Evolutionary conservation across 1,284 basidiomycete genomes (phyloP).

Genomic region (Austroboletus novae-zelandiae): DNA sequence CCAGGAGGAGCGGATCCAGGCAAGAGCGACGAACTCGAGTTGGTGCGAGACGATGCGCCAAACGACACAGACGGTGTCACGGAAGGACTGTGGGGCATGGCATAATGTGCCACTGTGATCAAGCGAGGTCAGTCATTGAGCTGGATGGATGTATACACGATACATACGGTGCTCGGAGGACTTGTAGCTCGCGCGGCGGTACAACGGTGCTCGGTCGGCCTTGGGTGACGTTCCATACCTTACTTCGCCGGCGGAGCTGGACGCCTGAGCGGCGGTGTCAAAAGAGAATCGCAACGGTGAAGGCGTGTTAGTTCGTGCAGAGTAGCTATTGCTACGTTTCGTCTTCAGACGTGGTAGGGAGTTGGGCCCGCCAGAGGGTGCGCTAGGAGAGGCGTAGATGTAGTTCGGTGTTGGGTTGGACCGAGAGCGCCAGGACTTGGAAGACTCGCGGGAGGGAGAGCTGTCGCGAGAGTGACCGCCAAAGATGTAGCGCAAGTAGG

Average conservation of each 20-base stretch:
- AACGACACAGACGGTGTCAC: constrained; percentile 33
- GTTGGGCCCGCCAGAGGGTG: constrained; percentile 17
- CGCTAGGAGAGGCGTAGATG: constrained; percentile 25
- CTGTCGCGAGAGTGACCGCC: constrained; percentile 29
- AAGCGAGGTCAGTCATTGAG: neutral
- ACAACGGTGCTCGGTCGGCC: constrained; percentile 27
- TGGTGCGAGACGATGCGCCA: constrained; percentile 44
- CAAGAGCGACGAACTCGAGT: constrained; percentile 44
- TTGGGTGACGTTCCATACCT: constrained; percentile 29
- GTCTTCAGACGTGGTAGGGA: constrained; percentile 34
- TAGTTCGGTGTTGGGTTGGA: constrained; percentile 30
- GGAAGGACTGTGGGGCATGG: constrained; percentile 27
- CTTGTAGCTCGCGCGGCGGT: constrained; percentile 34
- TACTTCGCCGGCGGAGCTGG: constrained; percentile 22
- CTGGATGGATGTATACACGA: neutral
- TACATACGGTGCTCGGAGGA: constrained; percentile 34
- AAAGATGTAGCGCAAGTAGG: constrained; percentile 35
- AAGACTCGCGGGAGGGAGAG: constrained; percentile 23
- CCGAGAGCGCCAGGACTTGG: constrained; percentile 23
- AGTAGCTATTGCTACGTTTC: constrained; percentile 35
- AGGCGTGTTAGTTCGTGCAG: constrained; percentile 27
- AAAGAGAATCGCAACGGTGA: constrained; percentile 34
- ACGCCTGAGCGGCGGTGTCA: constrained; percentile 13
- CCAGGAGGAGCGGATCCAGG: constrained; percentile 31
- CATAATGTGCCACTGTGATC: constrained; percentile 29